These are phyloP conservation scores for Kwoniella sp. DNA, from an alignment of 768 basidiomycete species.

Conservation along the genomic window DNA sequence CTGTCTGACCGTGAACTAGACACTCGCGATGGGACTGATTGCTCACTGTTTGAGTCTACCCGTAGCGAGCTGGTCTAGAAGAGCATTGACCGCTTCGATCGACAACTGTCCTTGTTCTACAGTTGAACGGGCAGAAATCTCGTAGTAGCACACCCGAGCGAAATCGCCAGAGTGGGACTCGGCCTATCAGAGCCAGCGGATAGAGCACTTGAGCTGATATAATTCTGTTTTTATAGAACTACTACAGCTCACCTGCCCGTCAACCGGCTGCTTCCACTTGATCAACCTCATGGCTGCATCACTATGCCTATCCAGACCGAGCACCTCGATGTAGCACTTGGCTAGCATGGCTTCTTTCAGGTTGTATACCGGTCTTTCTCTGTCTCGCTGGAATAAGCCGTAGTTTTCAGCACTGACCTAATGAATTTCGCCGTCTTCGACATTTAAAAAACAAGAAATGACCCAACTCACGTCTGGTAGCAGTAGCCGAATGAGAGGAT, in stretches of 20 bases:
- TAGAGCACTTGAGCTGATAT: too few species aligned
- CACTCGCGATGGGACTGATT: constrained; percentile 17
- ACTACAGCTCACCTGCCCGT: constrained; percentile 50
- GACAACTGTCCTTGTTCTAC: constrained; percentile 68
- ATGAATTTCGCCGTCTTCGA: background rate
- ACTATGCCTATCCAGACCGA: constrained; percentile 77
- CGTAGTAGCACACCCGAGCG: constrained; percentile 79
- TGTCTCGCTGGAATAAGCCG: constrained; percentile 73
- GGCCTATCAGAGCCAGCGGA: too few species aligned
- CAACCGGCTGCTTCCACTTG: constrained; percentile 71
- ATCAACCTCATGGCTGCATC: constrained; percentile 77
- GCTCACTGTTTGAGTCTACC: constrained; percentile 62
- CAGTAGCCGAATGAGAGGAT: constrained; percentile 82
- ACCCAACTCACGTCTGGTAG: constrained; percentile 76
- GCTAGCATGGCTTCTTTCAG: constrained; percentile 93
- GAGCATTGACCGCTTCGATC: constrained; percentile 78
- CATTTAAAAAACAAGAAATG: background rate
- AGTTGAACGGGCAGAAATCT: constrained; percentile 74
- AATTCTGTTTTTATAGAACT: too few species aligned
- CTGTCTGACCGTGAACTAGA: background rate
- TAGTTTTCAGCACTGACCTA: background rate
- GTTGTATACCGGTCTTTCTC: constrained; percentile 87
- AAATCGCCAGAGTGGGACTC: constrained; percentile 70
- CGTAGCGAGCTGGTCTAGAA: constrained; percentile 75
- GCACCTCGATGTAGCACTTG: constrained; percentile 85